phyloP scores from a whole-genome alignment of 805 yeast genomes.

The Barnettozyma wickerhamii region DNA sequence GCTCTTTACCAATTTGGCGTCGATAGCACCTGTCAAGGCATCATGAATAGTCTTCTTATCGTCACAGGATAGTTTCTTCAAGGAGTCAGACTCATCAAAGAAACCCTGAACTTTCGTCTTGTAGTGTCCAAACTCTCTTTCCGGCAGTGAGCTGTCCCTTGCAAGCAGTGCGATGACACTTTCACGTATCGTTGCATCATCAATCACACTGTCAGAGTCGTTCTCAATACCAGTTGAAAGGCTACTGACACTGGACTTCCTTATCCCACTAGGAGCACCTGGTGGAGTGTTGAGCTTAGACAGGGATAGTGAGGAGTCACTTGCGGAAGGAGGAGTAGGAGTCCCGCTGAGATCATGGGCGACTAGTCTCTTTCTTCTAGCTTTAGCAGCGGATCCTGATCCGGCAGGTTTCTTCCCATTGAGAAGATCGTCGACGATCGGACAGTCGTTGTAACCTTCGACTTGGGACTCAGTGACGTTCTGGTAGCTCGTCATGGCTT shows the following conservation, averaged over 20 bases:
- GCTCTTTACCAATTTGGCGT: slow-evolving; percentile 29
- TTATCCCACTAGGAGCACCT: neutral
- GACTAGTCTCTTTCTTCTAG: slow-evolving; percentile 4
- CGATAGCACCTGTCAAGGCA: slow-evolving; percentile 22
- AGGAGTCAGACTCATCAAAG: slow-evolving; percentile 18
- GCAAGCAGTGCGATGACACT: neutral
- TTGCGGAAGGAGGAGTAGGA: too few relatives aligned
- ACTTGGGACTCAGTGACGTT: slow-evolving; percentile 37
- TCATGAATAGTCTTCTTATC: slow-evolving; percentile 17
- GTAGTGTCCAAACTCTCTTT: slow-evolving; percentile 41
- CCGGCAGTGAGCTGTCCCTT: slow-evolving; percentile 27
- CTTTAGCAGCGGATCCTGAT: neutral
- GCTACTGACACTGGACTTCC: neutral
- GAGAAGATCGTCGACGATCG: slow-evolving; percentile 22
- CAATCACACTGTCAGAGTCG: neutral
- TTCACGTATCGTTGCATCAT: slow-evolving; percentile 1
- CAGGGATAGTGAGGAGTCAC: neutral
- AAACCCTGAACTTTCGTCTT: slow-evolving; percentile 34
- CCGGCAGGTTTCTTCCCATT: slow-evolving; percentile 6
- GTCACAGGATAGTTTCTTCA: slow-evolving; percentile 26
- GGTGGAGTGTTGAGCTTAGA: neutral
- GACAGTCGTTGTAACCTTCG: slow-evolving; percentile 42
- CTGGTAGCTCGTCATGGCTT: slow-evolving; percentile 26
- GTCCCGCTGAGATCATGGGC: slow-evolving; percentile 1
- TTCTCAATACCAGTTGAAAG: neutral